Conservation (phyloP, 768 basidiomycete genomes). For the Amanita exitialis region DNA sequence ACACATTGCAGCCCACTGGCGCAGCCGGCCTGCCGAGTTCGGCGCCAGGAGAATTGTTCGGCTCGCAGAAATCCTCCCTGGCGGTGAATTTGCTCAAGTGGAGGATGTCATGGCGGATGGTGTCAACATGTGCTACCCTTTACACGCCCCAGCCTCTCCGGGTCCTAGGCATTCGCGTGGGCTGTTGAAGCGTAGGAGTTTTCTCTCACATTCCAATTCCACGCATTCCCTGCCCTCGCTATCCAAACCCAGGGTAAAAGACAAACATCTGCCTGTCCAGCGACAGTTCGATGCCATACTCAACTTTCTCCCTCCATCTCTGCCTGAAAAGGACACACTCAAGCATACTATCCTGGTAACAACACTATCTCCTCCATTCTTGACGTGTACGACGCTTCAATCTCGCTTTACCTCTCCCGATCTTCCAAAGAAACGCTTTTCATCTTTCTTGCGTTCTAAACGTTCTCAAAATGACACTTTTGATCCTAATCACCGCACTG, state of each 20-base stretch:
- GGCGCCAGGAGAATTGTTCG: slow-evolving; percentile 17
- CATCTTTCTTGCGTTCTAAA: slow-evolving; percentile 3
- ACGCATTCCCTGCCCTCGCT: slow-evolving; percentile 4
- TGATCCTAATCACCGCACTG: not conserved
- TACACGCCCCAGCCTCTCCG: not conserved
- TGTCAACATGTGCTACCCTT: slow-evolving; percentile 1
- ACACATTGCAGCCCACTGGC: slow-evolving; percentile 23
- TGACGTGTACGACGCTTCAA: slow-evolving; percentile 7
- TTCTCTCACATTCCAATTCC: not conserved
- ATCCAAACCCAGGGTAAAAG: not conserved
- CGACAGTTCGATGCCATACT: slow-evolving; percentile 31
- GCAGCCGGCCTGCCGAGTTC: slow-evolving; percentile 1
- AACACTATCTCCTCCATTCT: slow-evolving; percentile 27
- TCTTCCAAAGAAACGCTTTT: slow-evolving; percentile 4
- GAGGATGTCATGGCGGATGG: slow-evolving; percentile 12
- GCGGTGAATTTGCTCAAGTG: slow-evolving; percentile 23
- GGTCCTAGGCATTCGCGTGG: not conserved
- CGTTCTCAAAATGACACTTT: not conserved
- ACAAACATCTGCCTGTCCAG: slow-evolving; percentile 1
- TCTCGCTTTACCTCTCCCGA: not conserved
- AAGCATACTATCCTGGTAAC: slow-evolving; percentile 35
- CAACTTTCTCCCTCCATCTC: slow-evolving; percentile 28
- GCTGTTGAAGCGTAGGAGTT: not conserved
- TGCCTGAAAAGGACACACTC: slow-evolving; percentile 31
- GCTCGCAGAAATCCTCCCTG: slow-evolving; percentile 20